Conservation (phyloP, 2,329 filamentous ascomycete genomes). For the Dactylellina drechsleri region DNA sequence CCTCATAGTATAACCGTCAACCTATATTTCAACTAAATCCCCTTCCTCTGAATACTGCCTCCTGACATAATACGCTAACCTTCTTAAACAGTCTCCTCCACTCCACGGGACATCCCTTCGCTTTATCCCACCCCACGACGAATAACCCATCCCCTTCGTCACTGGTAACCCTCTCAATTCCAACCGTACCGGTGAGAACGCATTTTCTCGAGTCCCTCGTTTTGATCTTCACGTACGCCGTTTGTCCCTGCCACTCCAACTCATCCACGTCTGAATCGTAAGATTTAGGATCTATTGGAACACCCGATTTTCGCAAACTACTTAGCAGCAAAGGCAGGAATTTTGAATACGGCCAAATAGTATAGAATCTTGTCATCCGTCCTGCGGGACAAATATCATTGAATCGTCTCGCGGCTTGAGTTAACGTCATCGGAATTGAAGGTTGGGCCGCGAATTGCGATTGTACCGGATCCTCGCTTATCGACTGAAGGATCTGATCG, state of each 20-base stretch:
- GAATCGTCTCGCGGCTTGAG: conserved; percentile 88
- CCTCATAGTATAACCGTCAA: too few species aligned
- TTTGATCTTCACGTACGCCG: conserved; percentile 72
- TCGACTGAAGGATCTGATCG: conserved; percentile 42
- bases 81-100: conserved; percentile 98
- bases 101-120: conserved; percentile 94
- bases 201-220: conserved; percentile 78
- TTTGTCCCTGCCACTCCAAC: conserved; percentile 30
- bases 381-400: conserved; percentile 89
- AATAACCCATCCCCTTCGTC: conserved; percentile 70
- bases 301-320: conserved; percentile 83
- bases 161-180: conserved; percentile 73
- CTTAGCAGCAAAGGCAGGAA: conserved; percentile 83
- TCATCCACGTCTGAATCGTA: conserved; percentile 32
- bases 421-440: conserved; percentile 81
- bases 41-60: conserved; percentile 76
- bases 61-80: conserved; percentile 85
- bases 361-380: conserved; percentile 91
- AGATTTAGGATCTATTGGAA: conserved; percentile 65
- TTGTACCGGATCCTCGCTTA: conserved; percentile 61
- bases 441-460: conserved; percentile 84
- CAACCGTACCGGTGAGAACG: conserved; percentile 77
- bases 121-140: conserved; percentile 91
- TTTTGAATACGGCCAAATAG: conserved; percentile 76
- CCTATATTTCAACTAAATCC: conserved; percentile 58